Evolutionary conservation across 345 rosid genomes (phyloP).

Genomic region (Diplotaxis tenuifolia): DNA sequence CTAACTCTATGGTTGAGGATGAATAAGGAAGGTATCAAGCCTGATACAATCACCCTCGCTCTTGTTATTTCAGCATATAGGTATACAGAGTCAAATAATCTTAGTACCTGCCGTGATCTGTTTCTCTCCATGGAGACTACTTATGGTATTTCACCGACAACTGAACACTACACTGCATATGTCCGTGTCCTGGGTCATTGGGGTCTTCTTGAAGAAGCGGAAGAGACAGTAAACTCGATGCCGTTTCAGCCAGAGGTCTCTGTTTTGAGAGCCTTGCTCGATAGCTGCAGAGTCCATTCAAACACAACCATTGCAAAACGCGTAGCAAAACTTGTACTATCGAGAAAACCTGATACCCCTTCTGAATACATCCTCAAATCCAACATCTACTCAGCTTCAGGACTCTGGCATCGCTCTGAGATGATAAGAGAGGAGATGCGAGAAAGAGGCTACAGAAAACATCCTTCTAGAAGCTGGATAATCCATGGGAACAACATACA

Average conservation of each 20-base stretch:
- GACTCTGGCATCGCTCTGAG: conserved; percentile 81
- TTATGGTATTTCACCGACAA: conserved; percentile 53
- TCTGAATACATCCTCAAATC: conserved; percentile 68
- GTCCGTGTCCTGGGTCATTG: conserved; percentile 68
- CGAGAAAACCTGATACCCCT: conserved; percentile 56
- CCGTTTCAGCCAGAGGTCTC: conserved; percentile 53
- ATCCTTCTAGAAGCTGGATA: conserved; percentile 80
- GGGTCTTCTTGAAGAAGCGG: conserved; percentile 83
- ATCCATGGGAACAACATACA: conserved; percentile 58
- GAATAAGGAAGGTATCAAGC: conserved; percentile 43
- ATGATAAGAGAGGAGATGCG: conserved; percentile 64
- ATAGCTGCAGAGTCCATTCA: conserved; percentile 65
- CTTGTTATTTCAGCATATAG: conserved; percentile 58
- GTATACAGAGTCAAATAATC: conserved; percentile 48
- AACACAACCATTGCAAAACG: conserved; percentile 57
- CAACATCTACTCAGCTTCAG: conserved; percentile 86
- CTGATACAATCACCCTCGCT: conserved; percentile 52
- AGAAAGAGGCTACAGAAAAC: conserved; percentile 54
- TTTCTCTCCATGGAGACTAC: conserved; percentile 54
- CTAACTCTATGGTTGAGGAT: too few species aligned
- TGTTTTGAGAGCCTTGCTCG: conserved; percentile 72
- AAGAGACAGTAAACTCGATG: conserved; percentile 49
- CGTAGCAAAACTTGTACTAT: conserved; percentile 53
- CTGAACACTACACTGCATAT: conserved; percentile 65
- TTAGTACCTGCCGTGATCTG: conserved; percentile 51